These are phyloP conservation scores for Vaccinium corymbosum DNA, from an alignment of 148 eudicot species.

Conservation along the genomic window DNA sequence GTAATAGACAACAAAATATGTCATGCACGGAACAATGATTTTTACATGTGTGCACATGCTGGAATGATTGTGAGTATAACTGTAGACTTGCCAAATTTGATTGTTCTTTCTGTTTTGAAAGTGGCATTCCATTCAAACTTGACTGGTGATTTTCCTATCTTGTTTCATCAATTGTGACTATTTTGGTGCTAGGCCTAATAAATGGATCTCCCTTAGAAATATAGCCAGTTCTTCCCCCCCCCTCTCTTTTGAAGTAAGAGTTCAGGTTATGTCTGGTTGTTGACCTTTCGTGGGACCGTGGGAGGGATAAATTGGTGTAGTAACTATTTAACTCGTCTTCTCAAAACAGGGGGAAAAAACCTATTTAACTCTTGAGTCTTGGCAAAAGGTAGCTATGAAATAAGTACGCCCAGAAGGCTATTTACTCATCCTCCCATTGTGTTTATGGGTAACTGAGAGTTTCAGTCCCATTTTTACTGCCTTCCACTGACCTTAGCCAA, in stretches of 20 bases:
- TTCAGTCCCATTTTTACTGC: neutral
- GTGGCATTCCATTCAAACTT: neutral
- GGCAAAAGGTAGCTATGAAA: too few relatives aligned
- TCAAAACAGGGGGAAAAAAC: too few relatives aligned
- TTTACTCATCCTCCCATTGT: neutral
- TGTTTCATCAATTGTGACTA: neutral
- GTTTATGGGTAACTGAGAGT: neutral
- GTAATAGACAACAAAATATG: conserved; percentile 81
- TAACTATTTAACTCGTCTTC: too few relatives aligned
- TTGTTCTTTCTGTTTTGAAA: neutral
- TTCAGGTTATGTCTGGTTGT: too few relatives aligned
- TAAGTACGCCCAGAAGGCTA: neutral
- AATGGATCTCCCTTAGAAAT: too few relatives aligned
- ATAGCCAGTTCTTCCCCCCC: too few relatives aligned
- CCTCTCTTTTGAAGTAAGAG: too few relatives aligned
- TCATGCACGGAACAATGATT: conserved; percentile 86
- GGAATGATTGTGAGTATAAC: conserved; percentile 82
- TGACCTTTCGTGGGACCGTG: too few relatives aligned
- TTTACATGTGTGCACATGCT: conserved; percentile 88
- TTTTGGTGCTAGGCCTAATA: neutral
- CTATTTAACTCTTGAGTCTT: too few relatives aligned
- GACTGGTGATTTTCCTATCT: neutral
- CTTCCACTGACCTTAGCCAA: neutral
- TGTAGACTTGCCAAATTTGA: neutral
- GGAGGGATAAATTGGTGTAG: too few relatives aligned